A percentile compares a stretch with the other conserved stretches of the same genome.
These are phyloP conservation scores for Rhizophora apiculata DNA, from an alignment of 345 rosid genomes.

Conservation along the genomic window DNA sequence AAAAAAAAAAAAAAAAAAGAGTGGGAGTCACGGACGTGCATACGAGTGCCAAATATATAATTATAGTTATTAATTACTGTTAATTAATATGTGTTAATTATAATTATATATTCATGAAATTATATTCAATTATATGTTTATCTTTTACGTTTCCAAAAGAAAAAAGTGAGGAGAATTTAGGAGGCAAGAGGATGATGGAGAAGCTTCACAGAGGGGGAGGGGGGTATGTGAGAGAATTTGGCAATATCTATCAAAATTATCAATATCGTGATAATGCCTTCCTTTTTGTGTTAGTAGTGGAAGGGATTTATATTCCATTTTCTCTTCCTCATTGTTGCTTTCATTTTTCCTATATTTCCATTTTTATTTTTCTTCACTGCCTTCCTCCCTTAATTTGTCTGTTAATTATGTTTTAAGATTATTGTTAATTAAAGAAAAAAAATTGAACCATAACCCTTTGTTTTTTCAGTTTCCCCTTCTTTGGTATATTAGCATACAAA, in stretches of 20 bases:
- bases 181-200: slow-evolving; percentile 19
- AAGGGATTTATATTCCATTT: slow-evolving; percentile 26
- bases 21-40: no score
- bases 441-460: no score
- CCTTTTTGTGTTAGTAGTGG: slow-evolving; percentile 30
- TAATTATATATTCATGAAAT: no score
- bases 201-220: not conserved
- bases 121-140: no score
- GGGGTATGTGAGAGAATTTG: slow-evolving; percentile 20
- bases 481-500: no score
- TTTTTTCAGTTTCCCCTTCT: no score
- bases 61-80: no score
- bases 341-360: not conserved
- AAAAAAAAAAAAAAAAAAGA: slow-evolving; percentile 19
- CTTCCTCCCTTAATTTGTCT: not conserved
- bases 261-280: slow-evolving; percentile 54
- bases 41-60: no score
- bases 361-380: not conserved
- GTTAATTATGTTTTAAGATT: not conserved
- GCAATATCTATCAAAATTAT: not conserved
- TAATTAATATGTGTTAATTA: no score
- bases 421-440: not conserved
- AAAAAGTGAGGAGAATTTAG: no score
- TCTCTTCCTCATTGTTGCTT: not conserved
- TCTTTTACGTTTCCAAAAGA: not conserved